Conservation (phyloP, 1,139 yeast genomes). For the Scheffersomyces parashehatae region DNA sequence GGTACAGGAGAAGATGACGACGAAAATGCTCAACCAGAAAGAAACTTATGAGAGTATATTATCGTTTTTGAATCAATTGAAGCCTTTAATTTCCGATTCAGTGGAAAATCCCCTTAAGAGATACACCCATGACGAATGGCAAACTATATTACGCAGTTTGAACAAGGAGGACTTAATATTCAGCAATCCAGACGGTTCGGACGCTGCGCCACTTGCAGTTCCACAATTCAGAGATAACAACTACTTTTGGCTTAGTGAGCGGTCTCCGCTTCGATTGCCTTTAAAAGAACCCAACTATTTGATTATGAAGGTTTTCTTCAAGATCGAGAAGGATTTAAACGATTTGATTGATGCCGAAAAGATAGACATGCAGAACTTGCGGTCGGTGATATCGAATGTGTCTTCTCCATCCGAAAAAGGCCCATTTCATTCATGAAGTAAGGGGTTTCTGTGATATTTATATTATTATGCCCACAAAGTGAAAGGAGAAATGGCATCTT, state of each 20-base stretch:
- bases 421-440: too few relatives aligned
- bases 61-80: constrained; percentile 20
- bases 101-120: constrained; percentile 32
- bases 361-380: not conserved
- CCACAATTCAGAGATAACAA: constrained; percentile 15
- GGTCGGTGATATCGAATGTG: not conserved
- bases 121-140: constrained; percentile 36
- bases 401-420: not conserved
- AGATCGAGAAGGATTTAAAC: constrained; percentile 10
- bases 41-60: constrained; percentile 17
- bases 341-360: constrained; percentile 1
- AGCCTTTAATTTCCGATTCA: constrained; percentile 32
- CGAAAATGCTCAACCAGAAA: constrained; percentile 9
- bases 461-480: too few relatives aligned
- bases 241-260: constrained; percentile 55
- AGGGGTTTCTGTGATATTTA: too few relatives aligned
- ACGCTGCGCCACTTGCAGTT: not conserved
- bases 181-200: not conserved
- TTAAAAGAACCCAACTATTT: constrained; percentile 67
- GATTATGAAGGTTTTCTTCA: constrained; percentile 41
- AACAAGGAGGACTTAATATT: constrained; percentile 4
- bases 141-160: constrained; percentile 21
- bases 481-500: too few relatives aligned
- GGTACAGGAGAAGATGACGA: constrained; percentile 5
- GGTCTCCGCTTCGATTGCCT: constrained; percentile 68